phyloP scores from a whole-genome alignment of 2,329 filamentous ascomycete species.

The Lecanosticta acicola region DNA sequence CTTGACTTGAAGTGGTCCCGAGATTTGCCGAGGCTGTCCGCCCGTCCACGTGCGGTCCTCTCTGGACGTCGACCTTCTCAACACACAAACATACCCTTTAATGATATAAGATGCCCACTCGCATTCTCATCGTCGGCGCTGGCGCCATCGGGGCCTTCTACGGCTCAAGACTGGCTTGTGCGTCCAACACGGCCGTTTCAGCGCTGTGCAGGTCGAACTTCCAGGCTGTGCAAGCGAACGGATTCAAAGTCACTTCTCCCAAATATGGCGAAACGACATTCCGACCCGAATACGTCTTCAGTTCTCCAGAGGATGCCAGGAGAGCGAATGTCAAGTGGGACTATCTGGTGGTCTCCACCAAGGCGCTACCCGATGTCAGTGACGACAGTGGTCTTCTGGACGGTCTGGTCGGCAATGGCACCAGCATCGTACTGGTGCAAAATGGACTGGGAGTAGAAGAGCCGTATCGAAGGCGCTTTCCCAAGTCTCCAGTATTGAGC shows the following conservation, averaged over 20 bases:
- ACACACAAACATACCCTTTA: too few species aligned
- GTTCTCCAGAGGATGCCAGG: conserved; percentile 54
- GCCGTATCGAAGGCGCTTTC: conserved; percentile 59
- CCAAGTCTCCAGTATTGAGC: conserved; percentile 55
- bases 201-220: conserved; percentile 72
- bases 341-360: conserved; percentile 65
- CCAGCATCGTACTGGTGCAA: conserved; percentile 62
- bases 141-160: conserved; percentile 70
- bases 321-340: conserved; percentile 49
- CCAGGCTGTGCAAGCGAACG: conserved; percentile 53
- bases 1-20: too few species aligned
- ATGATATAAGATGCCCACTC: conserved; percentile 45
- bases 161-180: conserved; percentile 57
- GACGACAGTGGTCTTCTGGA: conserved; percentile 57
- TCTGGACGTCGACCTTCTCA: too few species aligned
- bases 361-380: conserved; percentile 62
- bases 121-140: conserved; percentile 63
- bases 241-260: conserved; percentile 60
- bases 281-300: conserved; percentile 56
- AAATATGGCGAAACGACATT: conserved; percentile 64
- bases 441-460: conserved; percentile 67
- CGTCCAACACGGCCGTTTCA: conserved; percentile 53
- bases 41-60: too few species aligned
- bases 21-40: too few species aligned
- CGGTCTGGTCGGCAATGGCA: conserved; percentile 51